Percentiles rank a stretch among this genome's conserved stretches.
Evolutionary conservation across 208 protist species (phyloP).

Genomic region (Leishmania major): DNA sequence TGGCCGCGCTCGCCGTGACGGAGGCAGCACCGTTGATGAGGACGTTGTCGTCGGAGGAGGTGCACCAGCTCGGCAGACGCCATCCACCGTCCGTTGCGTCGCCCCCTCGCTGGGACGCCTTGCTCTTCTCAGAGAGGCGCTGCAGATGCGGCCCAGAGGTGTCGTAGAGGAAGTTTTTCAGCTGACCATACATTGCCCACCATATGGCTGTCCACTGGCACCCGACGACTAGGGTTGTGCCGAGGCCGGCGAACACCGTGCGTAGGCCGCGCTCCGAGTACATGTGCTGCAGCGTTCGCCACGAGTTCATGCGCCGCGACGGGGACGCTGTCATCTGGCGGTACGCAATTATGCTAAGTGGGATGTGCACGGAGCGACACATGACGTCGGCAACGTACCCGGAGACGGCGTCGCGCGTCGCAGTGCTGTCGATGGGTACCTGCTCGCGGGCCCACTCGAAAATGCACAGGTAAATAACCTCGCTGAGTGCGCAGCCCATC

Average conservation of each 20-base stretch:
- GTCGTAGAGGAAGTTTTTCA: constrained; percentile 59
- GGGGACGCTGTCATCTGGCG: constrained; percentile 77
- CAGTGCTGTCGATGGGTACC: constrained; percentile 32
- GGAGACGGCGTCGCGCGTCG: constrained; percentile 53
- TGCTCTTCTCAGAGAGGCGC: constrained; percentile 2
- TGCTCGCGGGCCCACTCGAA: constrained; percentile 79
- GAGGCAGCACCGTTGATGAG: constrained; percentile 69
- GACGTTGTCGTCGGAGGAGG: constrained; percentile 72
- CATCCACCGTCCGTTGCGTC: not conserved
- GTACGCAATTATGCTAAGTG: constrained; percentile 80
- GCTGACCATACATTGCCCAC: constrained; percentile 73
- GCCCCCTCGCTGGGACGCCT: not conserved
- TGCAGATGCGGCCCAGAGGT: constrained; percentile 36
- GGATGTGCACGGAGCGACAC: constrained; percentile 77
- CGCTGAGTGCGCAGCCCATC: constrained; percentile 72
- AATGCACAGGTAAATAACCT: constrained; percentile 77
- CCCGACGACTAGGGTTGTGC: constrained; percentile 78
- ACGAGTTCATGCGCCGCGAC: constrained; percentile 11
- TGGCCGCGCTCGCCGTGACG: constrained; percentile 62
- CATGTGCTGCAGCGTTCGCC: constrained; percentile 41
- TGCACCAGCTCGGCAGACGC: constrained; percentile 42
- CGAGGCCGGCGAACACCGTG: constrained; percentile 75
- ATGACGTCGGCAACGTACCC: constrained; percentile 67
- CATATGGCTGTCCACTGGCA: constrained; percentile 86
- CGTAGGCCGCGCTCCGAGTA: constrained; percentile 69